Percentiles rank a stretch among this genome's conserved stretches.
phyloP scores from a whole-genome alignment of 768 basidiomycete species.

The Stropharia rugosoannulata region DNA sequence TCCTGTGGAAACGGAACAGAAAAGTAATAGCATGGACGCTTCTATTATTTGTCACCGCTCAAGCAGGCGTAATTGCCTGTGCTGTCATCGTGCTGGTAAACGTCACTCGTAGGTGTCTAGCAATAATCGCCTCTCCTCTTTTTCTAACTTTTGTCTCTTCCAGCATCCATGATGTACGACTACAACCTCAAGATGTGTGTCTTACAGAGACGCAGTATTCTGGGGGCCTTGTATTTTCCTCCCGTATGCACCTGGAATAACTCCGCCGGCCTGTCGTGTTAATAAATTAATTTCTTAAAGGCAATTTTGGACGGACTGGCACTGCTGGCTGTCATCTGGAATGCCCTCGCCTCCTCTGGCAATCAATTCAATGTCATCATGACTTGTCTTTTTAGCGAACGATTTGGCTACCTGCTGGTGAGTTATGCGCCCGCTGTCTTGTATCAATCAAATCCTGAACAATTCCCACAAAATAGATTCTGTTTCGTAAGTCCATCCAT shows the following conservation, averaged over 20 bases:
- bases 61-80: constrained; percentile 20
- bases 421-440: not conserved
- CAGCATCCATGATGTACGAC: constrained; percentile 2
- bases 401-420: constrained; percentile 10
- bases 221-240: constrained; percentile 12
- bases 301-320: constrained; percentile 13
- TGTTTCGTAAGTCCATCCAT: constrained; percentile 9
- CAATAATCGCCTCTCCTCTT: too few species aligned
- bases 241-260: constrained; percentile 10
- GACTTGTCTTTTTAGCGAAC: constrained; percentile 2
- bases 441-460: not conserved
- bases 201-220: constrained; percentile 7
- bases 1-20: constrained; percentile 28
- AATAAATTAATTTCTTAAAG: not conserved
- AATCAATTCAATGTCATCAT: not conserved
- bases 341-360: constrained; percentile 6
- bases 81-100: constrained; percentile 23
- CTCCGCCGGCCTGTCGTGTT: not conserved
- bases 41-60: constrained; percentile 26
- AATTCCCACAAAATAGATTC: not conserved
- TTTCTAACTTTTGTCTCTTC: not conserved
- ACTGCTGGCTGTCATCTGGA: constrained; percentile 10
- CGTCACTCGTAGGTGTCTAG: constrained; percentile 21
- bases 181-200: constrained; percentile 2
- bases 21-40: constrained; percentile 28